These are phyloP conservation scores for Hemileccinum rubropunctum DNA, from an alignment of 768 basidiomycete genomes.

Conservation along the genomic window DNA sequence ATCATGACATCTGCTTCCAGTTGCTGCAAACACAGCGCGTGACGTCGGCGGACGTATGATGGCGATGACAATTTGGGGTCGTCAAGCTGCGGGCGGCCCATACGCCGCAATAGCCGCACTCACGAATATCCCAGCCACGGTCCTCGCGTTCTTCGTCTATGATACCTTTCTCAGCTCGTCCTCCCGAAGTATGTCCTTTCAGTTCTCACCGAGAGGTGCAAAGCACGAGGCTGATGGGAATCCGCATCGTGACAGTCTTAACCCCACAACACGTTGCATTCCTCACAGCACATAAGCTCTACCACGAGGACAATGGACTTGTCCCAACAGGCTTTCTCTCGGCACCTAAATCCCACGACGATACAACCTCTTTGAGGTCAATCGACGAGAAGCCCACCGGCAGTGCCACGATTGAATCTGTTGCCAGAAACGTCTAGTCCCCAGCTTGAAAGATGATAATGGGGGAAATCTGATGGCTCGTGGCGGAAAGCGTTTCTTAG, in stretches of 20 bases:
- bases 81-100: conserved; percentile 44
- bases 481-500: background rate
- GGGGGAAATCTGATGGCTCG: background rate
- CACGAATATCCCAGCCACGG: conserved; percentile 62
- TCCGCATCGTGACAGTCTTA: conserved; percentile 13
- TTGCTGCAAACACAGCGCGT: conserved; percentile 65
- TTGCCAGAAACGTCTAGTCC: conserved; percentile 13
- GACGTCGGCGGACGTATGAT: conserved; percentile 66
- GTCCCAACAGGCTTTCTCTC: conserved; percentile 21
- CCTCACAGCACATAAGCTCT: conserved; percentile 21
- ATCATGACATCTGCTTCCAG: conserved; percentile 23
- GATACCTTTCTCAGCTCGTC: conserved; percentile 58
- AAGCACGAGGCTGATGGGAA: conserved; percentile 9
- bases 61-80: conserved; percentile 61
- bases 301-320: conserved; percentile 25
- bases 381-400: conserved; percentile 10
- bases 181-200: conserved; percentile 46
- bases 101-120: conserved; percentile 65
- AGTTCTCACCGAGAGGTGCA: conserved; percentile 1
- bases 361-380: conserved; percentile 7
- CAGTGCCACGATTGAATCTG: background rate
- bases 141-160: conserved; percentile 53
- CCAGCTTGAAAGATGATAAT: background rate
- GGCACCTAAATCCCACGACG: conserved; percentile 8
- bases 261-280: conserved; percentile 22